phyloP scores from a whole-genome alignment of 2,329 filamentous ascomycete genomes.

The Ceratocystis albifundus region DNA sequence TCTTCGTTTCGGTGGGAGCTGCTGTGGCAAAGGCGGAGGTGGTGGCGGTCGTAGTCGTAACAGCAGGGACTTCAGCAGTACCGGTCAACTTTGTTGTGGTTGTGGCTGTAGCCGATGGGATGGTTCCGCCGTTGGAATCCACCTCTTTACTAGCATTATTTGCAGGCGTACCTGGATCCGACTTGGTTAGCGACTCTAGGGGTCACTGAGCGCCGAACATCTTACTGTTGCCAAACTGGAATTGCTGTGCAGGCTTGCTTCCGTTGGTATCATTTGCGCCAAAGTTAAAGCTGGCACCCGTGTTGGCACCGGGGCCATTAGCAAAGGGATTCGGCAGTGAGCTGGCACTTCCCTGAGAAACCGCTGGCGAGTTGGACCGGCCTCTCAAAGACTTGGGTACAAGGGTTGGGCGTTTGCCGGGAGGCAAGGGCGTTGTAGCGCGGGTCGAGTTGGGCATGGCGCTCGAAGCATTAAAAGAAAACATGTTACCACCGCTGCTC shows the following conservation, averaged over 20 bases:
- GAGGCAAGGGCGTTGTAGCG: conserved; percentile 16
- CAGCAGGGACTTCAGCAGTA: conserved; percentile 8
- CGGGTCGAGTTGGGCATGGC: conserved; percentile 19
- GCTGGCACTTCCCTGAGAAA: conserved; percentile 20
- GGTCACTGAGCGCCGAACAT: conserved; percentile 23
- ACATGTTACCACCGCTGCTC: conserved; percentile 27
- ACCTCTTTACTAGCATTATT: conserved; percentile 20
- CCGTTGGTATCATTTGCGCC: conserved; percentile 20
- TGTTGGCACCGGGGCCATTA: neutral
- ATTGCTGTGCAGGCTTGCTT: conserved; percentile 18
- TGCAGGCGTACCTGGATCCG: conserved; percentile 26
- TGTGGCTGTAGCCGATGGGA: neutral
- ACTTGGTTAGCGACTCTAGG: conserved; percentile 22
- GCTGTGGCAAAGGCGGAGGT: neutral
- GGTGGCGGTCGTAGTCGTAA: neutral
- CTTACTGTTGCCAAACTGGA: conserved; percentile 23
- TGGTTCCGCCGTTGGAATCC: conserved; percentile 5
- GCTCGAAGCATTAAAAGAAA: conserved; percentile 21
- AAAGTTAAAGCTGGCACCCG: conserved; percentile 19
- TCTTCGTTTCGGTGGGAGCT: neutral
- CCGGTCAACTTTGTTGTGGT: conserved; percentile 6
- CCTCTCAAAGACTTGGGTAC: conserved; percentile 23
- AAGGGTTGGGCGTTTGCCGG: conserved; percentile 33
- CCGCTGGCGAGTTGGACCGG: conserved; percentile 22
- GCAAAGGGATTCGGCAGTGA: conserved; percentile 21